Conservation (phyloP, 495 filamentous ascomycete species). For the Alectoria sarmentosa region DNA sequence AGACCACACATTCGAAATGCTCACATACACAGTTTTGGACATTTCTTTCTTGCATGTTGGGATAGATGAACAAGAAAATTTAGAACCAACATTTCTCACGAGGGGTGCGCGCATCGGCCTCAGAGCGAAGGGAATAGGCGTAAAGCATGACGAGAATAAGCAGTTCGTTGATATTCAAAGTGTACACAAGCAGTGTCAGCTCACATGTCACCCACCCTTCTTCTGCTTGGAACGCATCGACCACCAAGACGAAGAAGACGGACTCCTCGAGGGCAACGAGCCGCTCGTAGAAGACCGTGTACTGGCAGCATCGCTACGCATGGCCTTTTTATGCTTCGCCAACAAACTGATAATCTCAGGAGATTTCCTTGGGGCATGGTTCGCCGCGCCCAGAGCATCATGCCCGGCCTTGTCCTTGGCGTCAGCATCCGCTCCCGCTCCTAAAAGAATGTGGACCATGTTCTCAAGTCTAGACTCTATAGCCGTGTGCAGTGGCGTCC, state of each 20-base stretch:
- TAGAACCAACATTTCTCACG: no score
- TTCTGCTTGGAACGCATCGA: constrained; percentile 2
- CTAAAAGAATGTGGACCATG: constrained; percentile 24
- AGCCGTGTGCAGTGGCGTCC: constrained; percentile 25
- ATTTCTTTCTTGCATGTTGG: no score
- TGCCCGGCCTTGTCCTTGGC: constrained; percentile 16
- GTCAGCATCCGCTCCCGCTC: constrained; percentile 19
- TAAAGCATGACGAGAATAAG: no score
- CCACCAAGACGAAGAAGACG: constrained; percentile 11
- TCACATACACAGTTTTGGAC: no score
- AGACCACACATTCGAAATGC: no score
- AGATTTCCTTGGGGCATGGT: constrained; percentile 17
- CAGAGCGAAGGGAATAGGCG: not conserved
- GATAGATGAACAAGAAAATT: no score
- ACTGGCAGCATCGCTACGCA: not conserved
- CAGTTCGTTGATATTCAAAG: not conserved
- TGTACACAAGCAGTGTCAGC: not conserved
- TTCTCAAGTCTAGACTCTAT: constrained; percentile 19
- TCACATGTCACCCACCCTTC: not conserved
- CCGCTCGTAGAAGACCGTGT: not conserved
- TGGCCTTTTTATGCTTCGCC: constrained; percentile 11
- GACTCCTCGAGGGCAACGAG: constrained; percentile 3
- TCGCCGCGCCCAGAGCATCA: constrained; percentile 20
- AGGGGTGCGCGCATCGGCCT: no score
- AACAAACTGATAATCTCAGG: constrained; percentile 24